Conservation (phyloP, 495 filamentous ascomycete genomes). For the Aspergillus leporis region DNA sequence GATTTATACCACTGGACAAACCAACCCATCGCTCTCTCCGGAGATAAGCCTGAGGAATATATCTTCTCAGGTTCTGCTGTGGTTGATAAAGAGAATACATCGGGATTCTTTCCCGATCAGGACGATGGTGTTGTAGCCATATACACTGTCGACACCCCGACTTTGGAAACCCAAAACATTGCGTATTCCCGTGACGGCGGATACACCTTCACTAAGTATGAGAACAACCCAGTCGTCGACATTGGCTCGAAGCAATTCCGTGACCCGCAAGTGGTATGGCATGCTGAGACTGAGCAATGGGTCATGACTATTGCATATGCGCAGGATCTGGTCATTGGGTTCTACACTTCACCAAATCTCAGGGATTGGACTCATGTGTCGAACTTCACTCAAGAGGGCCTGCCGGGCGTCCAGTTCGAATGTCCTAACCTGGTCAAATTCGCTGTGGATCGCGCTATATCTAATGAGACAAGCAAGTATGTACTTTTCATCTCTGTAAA, state of each 20-base stretch:
- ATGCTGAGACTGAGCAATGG: conserved; percentile 44
- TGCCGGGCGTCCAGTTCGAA: conserved; percentile 52
- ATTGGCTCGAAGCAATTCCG: conserved; percentile 44
- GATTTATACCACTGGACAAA: conserved; percentile 56
- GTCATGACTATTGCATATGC: conserved; percentile 50
- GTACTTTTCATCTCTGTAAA: conserved; percentile 52
- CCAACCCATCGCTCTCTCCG: conserved; percentile 52
- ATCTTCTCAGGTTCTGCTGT: conserved; percentile 52
- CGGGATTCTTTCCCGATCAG: conserved; percentile 53
- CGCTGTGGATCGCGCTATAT: conserved; percentile 19
- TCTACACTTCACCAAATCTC: conserved; percentile 52
- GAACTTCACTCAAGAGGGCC: conserved; percentile 45
- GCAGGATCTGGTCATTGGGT: conserved; percentile 46
- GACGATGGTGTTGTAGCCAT: conserved; percentile 53
- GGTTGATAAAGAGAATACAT: conserved; percentile 53
- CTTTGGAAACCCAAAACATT: conserved; percentile 47
- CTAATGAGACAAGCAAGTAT: conserved; percentile 33
- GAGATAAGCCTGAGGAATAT: conserved; percentile 34
- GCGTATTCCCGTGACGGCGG: conserved; percentile 54
- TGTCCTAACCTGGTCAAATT: conserved; percentile 46
- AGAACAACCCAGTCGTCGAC: conserved; percentile 48
- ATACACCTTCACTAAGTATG: conserved; percentile 51
- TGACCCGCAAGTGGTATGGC: conserved; percentile 55
- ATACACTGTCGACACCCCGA: conserved; percentile 46
- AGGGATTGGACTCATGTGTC: conserved; percentile 51